These are phyloP conservation scores for Boletellus emodensis DNA, from an alignment of 768 basidiomycete genomes.

Conservation along the genomic window DNA sequence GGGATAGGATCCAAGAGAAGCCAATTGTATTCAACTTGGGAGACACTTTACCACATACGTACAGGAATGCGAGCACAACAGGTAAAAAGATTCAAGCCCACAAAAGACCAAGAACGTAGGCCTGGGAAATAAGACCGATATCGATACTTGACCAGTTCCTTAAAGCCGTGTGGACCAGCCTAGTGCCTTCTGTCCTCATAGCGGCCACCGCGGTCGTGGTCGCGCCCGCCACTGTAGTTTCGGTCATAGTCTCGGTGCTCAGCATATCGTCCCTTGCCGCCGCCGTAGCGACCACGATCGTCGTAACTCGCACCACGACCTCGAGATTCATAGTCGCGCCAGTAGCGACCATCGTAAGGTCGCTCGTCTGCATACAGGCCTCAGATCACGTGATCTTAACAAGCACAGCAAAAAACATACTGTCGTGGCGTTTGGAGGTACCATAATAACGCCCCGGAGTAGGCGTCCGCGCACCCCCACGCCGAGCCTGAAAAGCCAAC, in stretches of 20 bases:
- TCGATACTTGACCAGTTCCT: constrained; percentile 1
- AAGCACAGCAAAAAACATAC: constrained; percentile 35
- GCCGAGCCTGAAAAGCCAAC: constrained; percentile 60
- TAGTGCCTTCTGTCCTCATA: constrained; percentile 45
- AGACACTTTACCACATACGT: constrained; percentile 22
- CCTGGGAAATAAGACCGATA: too few relatives aligned
- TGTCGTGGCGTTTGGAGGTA: constrained; percentile 75
- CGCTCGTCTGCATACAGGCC: constrained; percentile 55
- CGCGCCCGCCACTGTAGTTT: constrained; percentile 31
- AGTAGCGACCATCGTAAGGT: constrained; percentile 86
- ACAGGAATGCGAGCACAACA: constrained; percentile 10
- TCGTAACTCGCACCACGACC: constrained; percentile 46
- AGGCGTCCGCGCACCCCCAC: constrained; percentile 85
- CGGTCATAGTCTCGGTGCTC: constrained; percentile 33
- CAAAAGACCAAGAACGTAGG: neutral
- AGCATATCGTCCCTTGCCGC: constrained; percentile 28
- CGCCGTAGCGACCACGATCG: constrained; percentile 41
- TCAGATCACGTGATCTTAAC: neutral
- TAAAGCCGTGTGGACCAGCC: neutral
- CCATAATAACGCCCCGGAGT: constrained; percentile 96
- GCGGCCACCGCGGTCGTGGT: constrained; percentile 38
- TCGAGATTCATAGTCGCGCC: constrained; percentile 58
- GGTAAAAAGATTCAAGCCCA: neutral
- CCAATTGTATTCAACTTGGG: constrained; percentile 19
- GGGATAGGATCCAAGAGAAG: neutral